Evolutionary conservation across 192 early-diverging fungal genomes (phyloP).

Genomic region (Linnemannia elongata): DNA sequence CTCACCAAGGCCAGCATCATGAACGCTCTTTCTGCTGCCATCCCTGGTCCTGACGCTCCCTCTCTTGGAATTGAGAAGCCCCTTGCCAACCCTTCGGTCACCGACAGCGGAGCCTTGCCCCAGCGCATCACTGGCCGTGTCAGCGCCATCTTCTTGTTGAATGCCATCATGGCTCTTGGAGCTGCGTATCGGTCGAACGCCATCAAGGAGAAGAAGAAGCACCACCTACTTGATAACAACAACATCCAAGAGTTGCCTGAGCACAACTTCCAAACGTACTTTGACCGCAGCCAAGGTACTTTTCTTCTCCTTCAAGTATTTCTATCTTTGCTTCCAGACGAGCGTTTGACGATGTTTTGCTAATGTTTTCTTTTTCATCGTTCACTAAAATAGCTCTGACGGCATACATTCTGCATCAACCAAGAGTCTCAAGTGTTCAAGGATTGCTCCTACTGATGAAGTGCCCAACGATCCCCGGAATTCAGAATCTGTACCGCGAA

Average conservation of each 20-base stretch:
- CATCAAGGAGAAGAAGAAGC: slow-evolving; percentile 32
- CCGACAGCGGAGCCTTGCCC: slow-evolving; percentile 13
- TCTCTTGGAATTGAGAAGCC: slow-evolving; percentile 7
- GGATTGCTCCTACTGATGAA: slow-evolving; percentile 50
- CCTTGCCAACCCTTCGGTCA: neutral
- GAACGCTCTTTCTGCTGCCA: slow-evolving; percentile 38
- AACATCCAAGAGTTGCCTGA: neutral
- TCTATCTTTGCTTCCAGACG: neutral
- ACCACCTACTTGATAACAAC: slow-evolving; percentile 18
- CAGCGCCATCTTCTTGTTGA: slow-evolving; percentile 45
- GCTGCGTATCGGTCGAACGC: slow-evolving; percentile 51
- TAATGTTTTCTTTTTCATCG: neutral
- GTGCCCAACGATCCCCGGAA: slow-evolving; percentile 45
- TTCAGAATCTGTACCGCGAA: slow-evolving; percentile 52
- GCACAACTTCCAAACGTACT: slow-evolving; percentile 35
- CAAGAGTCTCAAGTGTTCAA: slow-evolving; percentile 43
- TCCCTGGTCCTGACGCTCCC: slow-evolving; percentile 19
- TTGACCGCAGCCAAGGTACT: slow-evolving; percentile 40
- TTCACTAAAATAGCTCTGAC: slow-evolving; percentile 24
- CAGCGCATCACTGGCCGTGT: slow-evolving; percentile 51
- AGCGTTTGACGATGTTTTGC: neutral
- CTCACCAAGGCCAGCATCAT: slow-evolving; percentile 45
- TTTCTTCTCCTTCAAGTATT: neutral
- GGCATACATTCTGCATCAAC: slow-evolving; percentile 43
- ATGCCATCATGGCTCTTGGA: slow-evolving; percentile 52